These are phyloP conservation scores for Paraphoma chrysanthemicola DNA, from an alignment of 2,329 filamentous ascomycete genomes.

Conservation along the genomic window DNA sequence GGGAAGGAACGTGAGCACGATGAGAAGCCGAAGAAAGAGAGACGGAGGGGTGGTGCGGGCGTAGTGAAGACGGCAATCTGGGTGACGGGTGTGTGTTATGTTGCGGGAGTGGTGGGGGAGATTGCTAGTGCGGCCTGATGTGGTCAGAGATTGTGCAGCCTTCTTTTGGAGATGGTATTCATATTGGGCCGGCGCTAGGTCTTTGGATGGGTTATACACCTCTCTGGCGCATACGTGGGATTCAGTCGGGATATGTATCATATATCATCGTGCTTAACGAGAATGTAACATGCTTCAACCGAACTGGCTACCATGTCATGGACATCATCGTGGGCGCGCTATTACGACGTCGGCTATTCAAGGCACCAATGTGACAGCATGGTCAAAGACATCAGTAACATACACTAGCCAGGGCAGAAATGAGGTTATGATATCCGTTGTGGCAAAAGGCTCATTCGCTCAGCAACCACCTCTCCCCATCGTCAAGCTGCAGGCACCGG, in stretches of 20 bases:
- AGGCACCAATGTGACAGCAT: too few relatives aligned
- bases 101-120: constrained; percentile 42
- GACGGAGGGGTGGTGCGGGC: constrained; percentile 18
- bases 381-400: too few relatives aligned
- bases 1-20: constrained; percentile 1
- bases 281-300: too few relatives aligned
- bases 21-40: constrained; percentile 9
- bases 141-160: background rate
- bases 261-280: background rate
- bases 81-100: constrained; percentile 38
- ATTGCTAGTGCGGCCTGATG: constrained; percentile 6
- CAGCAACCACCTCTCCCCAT: too few relatives aligned
- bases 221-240: background rate
- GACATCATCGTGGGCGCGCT: too few relatives aligned
- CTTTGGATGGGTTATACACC: background rate
- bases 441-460: too few relatives aligned
- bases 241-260: background rate
- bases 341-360: too few relatives aligned
- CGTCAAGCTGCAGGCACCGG: background rate
- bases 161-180: background rate
- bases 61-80: constrained; percentile 42
- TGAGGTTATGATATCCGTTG: too few relatives aligned
- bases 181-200: background rate
- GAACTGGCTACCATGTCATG: too few relatives aligned
- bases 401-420: too few relatives aligned